Evolutionary conservation across 352 stramenopile genomes (phyloP), one percentile per base, ranked within the genome.

Genomic region (Lagenidium giganteum): DNA sequence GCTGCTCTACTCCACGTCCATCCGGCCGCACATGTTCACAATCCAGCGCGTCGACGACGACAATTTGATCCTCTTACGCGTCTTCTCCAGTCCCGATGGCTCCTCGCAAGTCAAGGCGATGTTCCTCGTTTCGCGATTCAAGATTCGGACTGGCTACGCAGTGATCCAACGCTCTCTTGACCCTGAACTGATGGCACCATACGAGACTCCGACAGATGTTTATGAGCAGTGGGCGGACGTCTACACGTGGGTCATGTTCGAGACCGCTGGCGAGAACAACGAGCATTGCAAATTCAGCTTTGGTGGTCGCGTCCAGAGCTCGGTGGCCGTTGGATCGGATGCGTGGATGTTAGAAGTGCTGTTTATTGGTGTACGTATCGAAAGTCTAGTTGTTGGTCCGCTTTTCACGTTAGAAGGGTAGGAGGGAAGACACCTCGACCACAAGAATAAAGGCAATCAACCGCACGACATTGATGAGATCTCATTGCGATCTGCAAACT

Each of bases 341-440:
- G 37, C 48, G 34, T 62, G 53, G 53, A 61, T 61, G 53, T 22
- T 61, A 20, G 53, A 61, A 17, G 27, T 61, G 28, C 30, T 61
- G 23, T 28, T 61, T 9, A 51, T 55, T 25, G 41, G 22, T 7
- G 20, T 56, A 18, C 53, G 47, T 18, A 56, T 45, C 39, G 53
- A 61, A 29, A 26, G 5, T 17, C 18, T 44, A 16, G 40, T 55
- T 16, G 24, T 37, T 12, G 41, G 47, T 5, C 41, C 40, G 0
- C 36, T 56, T 5, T 61, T 61, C 24, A 39, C 37, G 17, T 37
- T 60, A n/a, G n/a, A n/a, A n/a, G n/a, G n/a, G n/a, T n/a, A n/a
- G n/a, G n/a, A n/a, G n/a, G n/a, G n/a, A n/a, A n/a, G n/a, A n/a
- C n/a, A n/a, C n/a, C n/a, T n/a, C n/a, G n/a, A n/a, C n/a, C n/a